Conservation (phyloP, 2,329 filamentous ascomycete genomes). For the Phialophora verrucosa region DNA sequence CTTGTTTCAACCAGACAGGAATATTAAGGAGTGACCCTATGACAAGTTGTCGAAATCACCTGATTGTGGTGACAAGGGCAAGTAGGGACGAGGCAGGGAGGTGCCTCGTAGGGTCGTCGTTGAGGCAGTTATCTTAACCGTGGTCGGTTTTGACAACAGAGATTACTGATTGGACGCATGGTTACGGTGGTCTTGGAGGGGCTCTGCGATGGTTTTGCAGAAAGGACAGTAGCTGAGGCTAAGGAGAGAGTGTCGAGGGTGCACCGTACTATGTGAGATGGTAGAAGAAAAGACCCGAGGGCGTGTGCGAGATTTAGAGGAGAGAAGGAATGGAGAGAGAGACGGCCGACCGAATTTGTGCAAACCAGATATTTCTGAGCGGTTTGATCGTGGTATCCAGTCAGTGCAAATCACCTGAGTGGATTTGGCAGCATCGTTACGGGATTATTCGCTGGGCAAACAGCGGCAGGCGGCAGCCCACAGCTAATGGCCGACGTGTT, state of each 20-base stretch:
- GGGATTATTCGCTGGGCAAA: neutral
- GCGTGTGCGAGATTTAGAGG: constrained; percentile 2
- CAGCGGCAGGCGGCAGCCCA: constrained; percentile 6
- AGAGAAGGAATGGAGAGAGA: neutral
- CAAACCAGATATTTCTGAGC: constrained; percentile 7
- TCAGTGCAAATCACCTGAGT: constrained; percentile 2
- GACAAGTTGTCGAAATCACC: neutral
- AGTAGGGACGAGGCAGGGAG: neutral
- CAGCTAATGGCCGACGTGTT: neutral
- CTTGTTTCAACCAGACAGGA: neutral
- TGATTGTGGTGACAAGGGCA: neutral
- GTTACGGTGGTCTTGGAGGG: constrained; percentile 15
- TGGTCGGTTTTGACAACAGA: constrained; percentile 28
- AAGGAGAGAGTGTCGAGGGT: neutral
- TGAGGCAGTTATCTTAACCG: constrained; percentile 35
- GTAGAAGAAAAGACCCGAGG: neutral
- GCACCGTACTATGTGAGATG: neutral
- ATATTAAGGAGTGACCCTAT: neutral
- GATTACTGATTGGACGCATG: constrained; percentile 30
- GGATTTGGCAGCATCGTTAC: constrained; percentile 5
- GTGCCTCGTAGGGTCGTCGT: constrained; percentile 5
- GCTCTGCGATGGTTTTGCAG: constrained; percentile 25
- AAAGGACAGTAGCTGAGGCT: constrained; percentile 1
- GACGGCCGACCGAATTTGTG: neutral
- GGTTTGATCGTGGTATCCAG: constrained; percentile 15